phyloP scores from a whole-genome alignment of 2,329 filamentous ascomycete genomes.

The Colletotrichum karsti region DNA sequence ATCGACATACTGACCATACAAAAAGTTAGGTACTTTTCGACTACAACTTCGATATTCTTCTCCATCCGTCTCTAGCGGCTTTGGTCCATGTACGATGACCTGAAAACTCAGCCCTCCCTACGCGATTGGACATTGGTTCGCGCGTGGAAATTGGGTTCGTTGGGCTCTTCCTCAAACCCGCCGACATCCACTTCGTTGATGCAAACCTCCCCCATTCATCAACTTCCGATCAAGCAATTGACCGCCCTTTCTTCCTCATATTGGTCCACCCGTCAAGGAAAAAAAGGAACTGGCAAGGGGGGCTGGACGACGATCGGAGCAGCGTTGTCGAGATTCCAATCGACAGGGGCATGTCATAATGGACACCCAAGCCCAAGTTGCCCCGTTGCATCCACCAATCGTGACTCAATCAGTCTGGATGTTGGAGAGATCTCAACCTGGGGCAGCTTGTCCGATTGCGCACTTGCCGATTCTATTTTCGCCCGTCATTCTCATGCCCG shows the following conservation, averaged over 20 bases:
- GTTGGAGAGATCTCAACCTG: conserved; percentile 8
- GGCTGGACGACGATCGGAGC: conserved; percentile 3
- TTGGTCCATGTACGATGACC: conserved; percentile 5
- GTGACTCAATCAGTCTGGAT: conserved; percentile 2
- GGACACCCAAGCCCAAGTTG: background rate
- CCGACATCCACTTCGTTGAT: conserved; percentile 16
- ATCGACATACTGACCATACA: background rate
- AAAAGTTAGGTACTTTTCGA: background rate
- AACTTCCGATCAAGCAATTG: conserved; percentile 11
- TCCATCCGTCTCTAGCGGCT: conserved; percentile 2
- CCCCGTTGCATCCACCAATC: background rate
- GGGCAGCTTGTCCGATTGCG: conserved; percentile 17
- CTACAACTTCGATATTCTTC: background rate
- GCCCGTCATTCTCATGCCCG: background rate
- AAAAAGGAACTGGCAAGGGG: background rate
- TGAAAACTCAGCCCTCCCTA: conserved; percentile 1
- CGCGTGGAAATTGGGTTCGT: conserved; percentile 24
- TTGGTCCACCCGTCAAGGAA: background rate
- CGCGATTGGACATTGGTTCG: conserved; percentile 4
- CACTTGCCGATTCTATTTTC: background rate
- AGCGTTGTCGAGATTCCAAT: background rate
- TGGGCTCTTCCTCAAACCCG: conserved; percentile 18
- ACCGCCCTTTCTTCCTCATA: conserved; percentile 21
- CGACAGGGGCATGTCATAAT: conserved; percentile 16
- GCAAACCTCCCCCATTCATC: background rate